These are phyloP conservation scores for Taphrina deformans DNA, from an alignment of 1,139 yeast species.

Conservation along the genomic window DNA sequence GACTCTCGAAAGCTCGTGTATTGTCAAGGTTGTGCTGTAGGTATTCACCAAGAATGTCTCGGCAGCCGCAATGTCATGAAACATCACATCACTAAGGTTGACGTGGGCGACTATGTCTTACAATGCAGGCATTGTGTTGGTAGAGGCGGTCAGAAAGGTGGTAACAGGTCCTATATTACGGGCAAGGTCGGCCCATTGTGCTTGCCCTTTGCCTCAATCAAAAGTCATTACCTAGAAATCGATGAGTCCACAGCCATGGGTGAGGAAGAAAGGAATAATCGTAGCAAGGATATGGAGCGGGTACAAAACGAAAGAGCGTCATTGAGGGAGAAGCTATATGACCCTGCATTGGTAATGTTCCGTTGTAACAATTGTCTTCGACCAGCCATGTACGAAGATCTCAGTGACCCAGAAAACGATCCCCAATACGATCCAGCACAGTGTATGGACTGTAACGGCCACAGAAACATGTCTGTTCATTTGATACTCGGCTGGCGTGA, in stretches of 20 bases:
- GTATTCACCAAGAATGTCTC: slow-evolving; percentile 36
- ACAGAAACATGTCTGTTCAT: slow-evolving; percentile 7
- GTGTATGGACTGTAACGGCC: slow-evolving; percentile 22
- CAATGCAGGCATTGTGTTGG: slow-evolving; percentile 38
- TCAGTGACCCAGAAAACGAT: slow-evolving; percentile 22
- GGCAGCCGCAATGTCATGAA: not conserved
- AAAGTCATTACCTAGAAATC: not conserved
- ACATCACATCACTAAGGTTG: slow-evolving; percentile 28
- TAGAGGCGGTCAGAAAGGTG: slow-evolving; percentile 16
- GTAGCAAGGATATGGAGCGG: slow-evolving; percentile 13
- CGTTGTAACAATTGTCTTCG: slow-evolving; percentile 26
- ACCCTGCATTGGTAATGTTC: slow-evolving; percentile 19
- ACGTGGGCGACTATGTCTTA: slow-evolving; percentile 28
- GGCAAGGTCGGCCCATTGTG: slow-evolving; percentile 33
- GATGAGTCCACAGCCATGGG: not conserved
- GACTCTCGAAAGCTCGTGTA: slow-evolving; percentile 31
- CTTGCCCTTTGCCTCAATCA: slow-evolving; percentile 16
- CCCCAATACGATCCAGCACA: slow-evolving; percentile 21
- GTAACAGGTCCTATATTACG: slow-evolving; percentile 35
- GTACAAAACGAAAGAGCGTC: slow-evolving; percentile 1
- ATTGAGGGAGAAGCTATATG: slow-evolving; percentile 2
- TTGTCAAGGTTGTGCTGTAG: slow-evolving; percentile 40
- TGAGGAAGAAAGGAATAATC: slow-evolving; percentile 1
- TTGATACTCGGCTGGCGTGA: slow-evolving; percentile 26
- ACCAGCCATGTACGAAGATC: slow-evolving; percentile 27